A percentile compares a stretch with the other conserved stretches of the same genome.
These are phyloP conservation scores for Blumeria hordei DNA, from an alignment of 2,329 filamentous ascomycete genomes.

Conservation along the genomic window DNA sequence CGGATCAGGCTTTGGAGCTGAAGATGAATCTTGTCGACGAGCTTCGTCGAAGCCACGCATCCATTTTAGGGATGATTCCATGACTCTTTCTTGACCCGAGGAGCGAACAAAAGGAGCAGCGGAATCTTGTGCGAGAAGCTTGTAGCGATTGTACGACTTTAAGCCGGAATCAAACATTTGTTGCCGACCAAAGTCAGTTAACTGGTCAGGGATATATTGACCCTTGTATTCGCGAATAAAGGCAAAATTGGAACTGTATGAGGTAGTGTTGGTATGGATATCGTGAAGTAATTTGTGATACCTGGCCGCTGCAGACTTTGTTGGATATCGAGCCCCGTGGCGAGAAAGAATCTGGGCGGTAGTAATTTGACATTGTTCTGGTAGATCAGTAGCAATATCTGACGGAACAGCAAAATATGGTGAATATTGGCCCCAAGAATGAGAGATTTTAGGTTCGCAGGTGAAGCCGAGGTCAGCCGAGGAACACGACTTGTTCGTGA, in stretches of 20 bases:
- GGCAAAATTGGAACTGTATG: slow-evolving; percentile 36
- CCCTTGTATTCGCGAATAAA: slow-evolving; percentile 56
- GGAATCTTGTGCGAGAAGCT: slow-evolving; percentile 26
- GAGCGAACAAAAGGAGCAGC: slow-evolving; percentile 47
- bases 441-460: slow-evolving; percentile 14
- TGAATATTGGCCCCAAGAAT: slow-evolving; percentile 62
- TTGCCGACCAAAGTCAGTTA: slow-evolving; percentile 42
- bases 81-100: slow-evolving; percentile 43
- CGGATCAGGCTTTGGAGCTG: slow-evolving; percentile 18
- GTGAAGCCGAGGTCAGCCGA: slow-evolving; percentile 12
- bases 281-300: slow-evolving; percentile 41
- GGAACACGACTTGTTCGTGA: slow-evolving; percentile 9
- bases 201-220: slow-evolving; percentile 40
- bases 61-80: slow-evolving; percentile 54
- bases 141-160: slow-evolving; percentile 54
- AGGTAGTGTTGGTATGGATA: slow-evolving; percentile 32
- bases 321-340: slow-evolving; percentile 69
- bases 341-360: slow-evolving; percentile 65
- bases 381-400: slow-evolving; percentile 32
- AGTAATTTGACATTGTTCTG: slow-evolving; percentile 44
- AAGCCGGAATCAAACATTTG: slow-evolving; percentile 52
- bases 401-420: slow-evolving; percentile 60
- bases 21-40: slow-evolving; percentile 18
- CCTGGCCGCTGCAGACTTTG: slow-evolving; percentile 33
- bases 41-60: slow-evolving; percentile 42